A percentile compares a stretch with the other conserved stretches of the same genome.
phyloP scores from a whole-genome alignment of 371 early-diverging fungal species.

The Mucor saturninus region DNA sequence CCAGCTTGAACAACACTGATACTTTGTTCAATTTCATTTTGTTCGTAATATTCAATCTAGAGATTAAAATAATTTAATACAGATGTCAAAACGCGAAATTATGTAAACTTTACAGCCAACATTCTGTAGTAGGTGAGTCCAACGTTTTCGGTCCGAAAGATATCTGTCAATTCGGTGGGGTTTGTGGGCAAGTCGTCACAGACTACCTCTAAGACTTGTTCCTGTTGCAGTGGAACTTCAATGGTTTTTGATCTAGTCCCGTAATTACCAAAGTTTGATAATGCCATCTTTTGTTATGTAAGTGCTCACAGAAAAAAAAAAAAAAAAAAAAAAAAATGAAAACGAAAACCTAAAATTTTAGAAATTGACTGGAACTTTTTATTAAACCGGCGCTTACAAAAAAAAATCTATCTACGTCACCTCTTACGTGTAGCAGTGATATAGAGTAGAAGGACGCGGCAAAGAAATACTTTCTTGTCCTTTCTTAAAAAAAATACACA shows the following conservation, averaged over 20 bases:
- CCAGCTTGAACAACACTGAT: slow-evolving; percentile 66
- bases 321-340: not conserved
- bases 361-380: too few species aligned
- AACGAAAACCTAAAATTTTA: too few species aligned
- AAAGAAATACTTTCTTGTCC: slow-evolving; percentile 3
- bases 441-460: slow-evolving; percentile 6
- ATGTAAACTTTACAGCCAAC: slow-evolving; percentile 66
- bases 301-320: not conserved
- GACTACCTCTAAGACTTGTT: slow-evolving; percentile 81
- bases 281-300: slow-evolving; percentile 22
- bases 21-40: slow-evolving; percentile 64
- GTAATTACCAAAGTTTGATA: slow-evolving; percentile 31
- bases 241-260: slow-evolving; percentile 55
- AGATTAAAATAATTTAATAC: not conserved
- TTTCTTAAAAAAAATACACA: not conserved
- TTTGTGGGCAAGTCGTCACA: slow-evolving; percentile 73
- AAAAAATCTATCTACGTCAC: not conserved
- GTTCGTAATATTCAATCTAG: slow-evolving; percentile 81
- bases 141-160: slow-evolving; percentile 76
- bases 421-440: slow-evolving; percentile 2
- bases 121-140: slow-evolving; percentile 75
- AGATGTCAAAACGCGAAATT: not conserved
- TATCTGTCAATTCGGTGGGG: slow-evolving; percentile 75
- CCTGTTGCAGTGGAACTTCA: slow-evolving; percentile 81
- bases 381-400: too few species aligned